Base-by-base conservation (phyloP, 1,139 yeast species). In the Debaryomycetaceae sp. region DNA sequence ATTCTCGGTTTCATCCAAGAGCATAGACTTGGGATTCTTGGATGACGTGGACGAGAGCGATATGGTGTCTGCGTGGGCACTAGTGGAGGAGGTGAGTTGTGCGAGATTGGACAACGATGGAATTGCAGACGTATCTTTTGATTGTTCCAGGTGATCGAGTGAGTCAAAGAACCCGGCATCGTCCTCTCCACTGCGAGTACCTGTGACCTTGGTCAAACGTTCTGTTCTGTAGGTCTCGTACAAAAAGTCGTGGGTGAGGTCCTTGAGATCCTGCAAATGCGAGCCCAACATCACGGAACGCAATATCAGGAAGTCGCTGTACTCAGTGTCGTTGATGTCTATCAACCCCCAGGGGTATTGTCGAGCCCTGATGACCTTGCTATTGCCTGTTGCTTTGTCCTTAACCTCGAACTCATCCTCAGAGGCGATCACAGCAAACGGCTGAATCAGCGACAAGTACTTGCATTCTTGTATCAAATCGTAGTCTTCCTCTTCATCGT, bases 211-310 rank as follows among this genome's bases (percentile, higher is more conserved):
- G 30, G 73, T 67, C 50, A 91, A 76, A 36, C 94, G 83, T 56
- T 87, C 95, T 4, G 98, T 87, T 68, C 98, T 83, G 65, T 92
- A 92, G 46, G 84, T 82, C 63, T 92, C 98, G 60, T 92, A 92
- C 48, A 91, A 71, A 53, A 87, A 80, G 58, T 89, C 96, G 58
- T 89, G 96, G 17, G 98, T 92, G 58, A 83, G 79, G 56, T 92
- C 98, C 62, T 91, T 87, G 62, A 92, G 78, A 59, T 92, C 98
- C 57, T 87, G 91, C 53, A 92, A 73, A 60, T 92, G 98, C n/a
- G 96, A 81, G 35, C 95, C 92, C 53, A 92, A 77, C 37, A 92
- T 65, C 2, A 92, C 91, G 41, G 89, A 83, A 57, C 91, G 82
- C 53, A 92, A 72, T 17, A 85, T 75, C n/a, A 83, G 76, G 59